Base-by-base conservation (phyloP, 495 filamentous ascomycete genomes). In the Parathielavia hyrcaniae region DNA sequence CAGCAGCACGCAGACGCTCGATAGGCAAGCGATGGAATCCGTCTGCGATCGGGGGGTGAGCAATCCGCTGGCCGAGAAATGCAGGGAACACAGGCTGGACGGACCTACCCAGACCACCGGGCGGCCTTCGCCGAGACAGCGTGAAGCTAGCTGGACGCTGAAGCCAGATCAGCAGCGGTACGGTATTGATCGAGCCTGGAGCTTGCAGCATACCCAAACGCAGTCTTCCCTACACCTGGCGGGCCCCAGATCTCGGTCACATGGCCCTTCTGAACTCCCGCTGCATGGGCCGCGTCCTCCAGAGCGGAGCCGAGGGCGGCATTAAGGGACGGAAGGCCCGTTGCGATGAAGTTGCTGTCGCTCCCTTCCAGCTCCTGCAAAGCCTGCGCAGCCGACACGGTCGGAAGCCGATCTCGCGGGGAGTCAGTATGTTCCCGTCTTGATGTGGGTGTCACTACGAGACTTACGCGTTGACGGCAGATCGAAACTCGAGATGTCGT, bases 211-310 rank as follows among this genome's bases (percentile, higher is more conserved):
- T 69, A 95, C 92, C 83, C 86, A 61, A 98, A 73, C 6, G 86
- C 74, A 0, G 92, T 95, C 72, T 97, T 97, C 13, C 93, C 93
- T 16, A 80, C 81, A 1, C 92, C 92, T 11, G 89, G 88, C 16
- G 93, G 91, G 0, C 93, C 93, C 74, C 86, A 95, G 34, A 96
- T 73, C 69, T 98, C 93, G 7, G 85, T 86, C n/a, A 95, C 78
- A 67, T 90, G 86, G 22, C 90, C 90, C 38, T 84, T 82, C 53
- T 81, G 75, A 26, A 96, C 70, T 5, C 88, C 91, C 45, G 75
- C 6, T 30, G 26, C 77, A 45, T 50, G 53, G 14, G 20, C 59
- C 6, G 22, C 26, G 23, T 41, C 57, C 39, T 60, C 51, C 16
- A 70, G 59, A 48, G 61, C 60, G 8, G 66, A 54, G 30, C 62